phyloP scores from a whole-genome alignment of 768 basidiomycete species.

The Coprinopsis strossmayeri region DNA sequence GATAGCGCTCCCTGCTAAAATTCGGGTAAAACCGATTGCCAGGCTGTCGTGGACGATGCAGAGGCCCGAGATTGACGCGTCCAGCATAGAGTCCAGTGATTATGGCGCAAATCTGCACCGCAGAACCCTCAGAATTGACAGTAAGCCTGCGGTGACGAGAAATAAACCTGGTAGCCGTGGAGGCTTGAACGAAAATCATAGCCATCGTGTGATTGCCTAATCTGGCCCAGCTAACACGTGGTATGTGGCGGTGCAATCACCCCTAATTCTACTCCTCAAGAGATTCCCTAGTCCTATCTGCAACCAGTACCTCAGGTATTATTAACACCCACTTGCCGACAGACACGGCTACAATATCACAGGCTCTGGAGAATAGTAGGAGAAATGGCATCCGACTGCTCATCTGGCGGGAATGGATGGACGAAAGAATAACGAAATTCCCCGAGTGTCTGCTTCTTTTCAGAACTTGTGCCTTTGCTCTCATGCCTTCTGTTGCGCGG shows the following conservation, averaged over 20 bases:
- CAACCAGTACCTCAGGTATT: too few relatives aligned
- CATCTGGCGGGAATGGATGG: background rate
- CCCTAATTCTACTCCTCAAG: too few relatives aligned
- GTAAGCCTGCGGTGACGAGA: too few relatives aligned
- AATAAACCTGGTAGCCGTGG: too few relatives aligned
- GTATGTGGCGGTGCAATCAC: too few relatives aligned
- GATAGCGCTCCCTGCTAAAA: slow-evolving; percentile 1
- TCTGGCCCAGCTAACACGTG: too few relatives aligned
- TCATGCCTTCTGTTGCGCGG: background rate
- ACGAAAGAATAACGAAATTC: background rate
- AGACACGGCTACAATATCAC: background rate
- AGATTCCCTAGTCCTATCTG: too few relatives aligned
- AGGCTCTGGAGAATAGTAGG: slow-evolving; percentile 1
- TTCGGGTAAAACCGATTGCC: slow-evolving; percentile 4
- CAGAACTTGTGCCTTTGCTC: background rate
- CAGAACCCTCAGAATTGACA: too few relatives aligned
- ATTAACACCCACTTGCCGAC: too few relatives aligned
- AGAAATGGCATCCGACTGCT: background rate
- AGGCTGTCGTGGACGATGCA: background rate
- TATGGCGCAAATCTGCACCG: background rate
- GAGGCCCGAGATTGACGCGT: background rate
- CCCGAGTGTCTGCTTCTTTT: background rate
- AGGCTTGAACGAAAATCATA: too few relatives aligned
- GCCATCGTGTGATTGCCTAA: too few relatives aligned
- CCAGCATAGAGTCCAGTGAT: background rate